Percentiles rank a stretch among this genome's conserved stretches.
These are phyloP conservation scores for Penicillium alfredii DNA, from an alignment of 495 filamentous ascomycete species.

Conservation along the genomic window DNA sequence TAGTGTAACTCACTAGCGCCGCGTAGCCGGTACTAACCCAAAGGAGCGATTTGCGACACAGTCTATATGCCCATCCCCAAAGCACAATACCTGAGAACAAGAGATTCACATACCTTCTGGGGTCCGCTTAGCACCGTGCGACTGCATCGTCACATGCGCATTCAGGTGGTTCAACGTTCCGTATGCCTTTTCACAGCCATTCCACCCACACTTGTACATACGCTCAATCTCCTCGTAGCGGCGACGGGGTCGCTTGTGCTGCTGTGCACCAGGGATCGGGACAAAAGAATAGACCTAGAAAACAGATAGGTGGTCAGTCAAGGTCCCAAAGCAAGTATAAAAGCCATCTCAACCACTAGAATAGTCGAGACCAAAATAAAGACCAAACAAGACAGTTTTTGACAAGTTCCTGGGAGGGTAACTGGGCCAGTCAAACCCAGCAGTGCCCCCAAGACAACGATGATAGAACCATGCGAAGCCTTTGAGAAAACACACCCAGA, in stretches of 20 bases:
- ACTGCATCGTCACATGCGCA: slow-evolving; percentile 97
- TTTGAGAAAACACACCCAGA: slow-evolving; percentile 27
- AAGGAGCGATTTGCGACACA: slow-evolving; percentile 35
- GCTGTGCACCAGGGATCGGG: slow-evolving; percentile 92
- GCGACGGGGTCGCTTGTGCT: slow-evolving; percentile 91
- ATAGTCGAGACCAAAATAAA: too few relatives aligned
- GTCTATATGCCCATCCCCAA: slow-evolving; percentile 6
- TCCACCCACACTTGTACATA: slow-evolving; percentile 99
- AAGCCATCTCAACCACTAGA: too few relatives aligned
- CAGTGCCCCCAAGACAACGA: slow-evolving; percentile 31
- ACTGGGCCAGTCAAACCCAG: slow-evolving; percentile 14
- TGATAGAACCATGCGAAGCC: slow-evolving; percentile 26
- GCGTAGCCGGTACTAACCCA: slow-evolving; percentile 26
- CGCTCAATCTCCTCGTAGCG: slow-evolving; percentile 98
- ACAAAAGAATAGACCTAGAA: slow-evolving; percentile 95
- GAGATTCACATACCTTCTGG: slow-evolving; percentile 74
- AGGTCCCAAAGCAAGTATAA: slow-evolving; percentile 2
- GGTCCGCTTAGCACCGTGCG: slow-evolving; percentile 84
- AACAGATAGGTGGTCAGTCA: too few relatives aligned
- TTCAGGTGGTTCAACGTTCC: slow-evolving; percentile 95
- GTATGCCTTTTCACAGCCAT: slow-evolving; percentile 96
- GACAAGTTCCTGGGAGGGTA: slow-evolving; percentile 24
- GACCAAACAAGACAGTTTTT: slow-evolving; percentile 29
- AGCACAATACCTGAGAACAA: slow-evolving; percentile 7
- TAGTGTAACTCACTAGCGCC: slow-evolving; percentile 51